Conservation (phyloP, 768 basidiomycete species). For the Russula compacta region DNA sequence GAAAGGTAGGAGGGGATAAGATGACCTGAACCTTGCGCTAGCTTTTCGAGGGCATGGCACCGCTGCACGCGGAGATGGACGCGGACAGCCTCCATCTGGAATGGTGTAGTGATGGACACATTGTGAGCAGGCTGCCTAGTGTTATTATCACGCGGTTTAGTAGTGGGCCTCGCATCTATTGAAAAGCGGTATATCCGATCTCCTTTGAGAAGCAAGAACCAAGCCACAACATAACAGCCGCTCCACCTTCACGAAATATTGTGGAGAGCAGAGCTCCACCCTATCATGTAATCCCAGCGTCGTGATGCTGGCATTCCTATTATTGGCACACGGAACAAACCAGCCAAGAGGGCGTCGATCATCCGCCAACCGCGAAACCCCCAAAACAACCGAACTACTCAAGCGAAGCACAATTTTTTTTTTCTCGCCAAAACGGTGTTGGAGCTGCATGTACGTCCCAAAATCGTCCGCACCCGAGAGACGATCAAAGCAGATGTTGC, state of each 20-base stretch:
- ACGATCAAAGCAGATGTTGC: background rate
- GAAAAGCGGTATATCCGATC: too few species aligned
- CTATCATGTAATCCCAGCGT: background rate
- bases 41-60: too few species aligned
- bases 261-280: background rate
- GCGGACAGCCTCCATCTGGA: background rate
- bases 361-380: background rate
- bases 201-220: too few species aligned
- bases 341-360: background rate
- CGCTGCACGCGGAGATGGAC: background rate
- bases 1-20: background rate
- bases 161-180: background rate
- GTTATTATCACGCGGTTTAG: background rate
- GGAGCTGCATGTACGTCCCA: slow-evolving; percentile 4
- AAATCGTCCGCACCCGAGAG: background rate
- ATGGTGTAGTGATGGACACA: background rate
- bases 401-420: background rate
- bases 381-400: background rate
- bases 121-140: background rate
- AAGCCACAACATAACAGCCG: too few species aligned
- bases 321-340: background rate
- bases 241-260: background rate
- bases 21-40: background rate
- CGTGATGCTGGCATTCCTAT: background rate
- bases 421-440: background rate